Evolutionary conservation across 208 protist species (phyloP).

Genomic region (Phytomonas sp.): DNA sequence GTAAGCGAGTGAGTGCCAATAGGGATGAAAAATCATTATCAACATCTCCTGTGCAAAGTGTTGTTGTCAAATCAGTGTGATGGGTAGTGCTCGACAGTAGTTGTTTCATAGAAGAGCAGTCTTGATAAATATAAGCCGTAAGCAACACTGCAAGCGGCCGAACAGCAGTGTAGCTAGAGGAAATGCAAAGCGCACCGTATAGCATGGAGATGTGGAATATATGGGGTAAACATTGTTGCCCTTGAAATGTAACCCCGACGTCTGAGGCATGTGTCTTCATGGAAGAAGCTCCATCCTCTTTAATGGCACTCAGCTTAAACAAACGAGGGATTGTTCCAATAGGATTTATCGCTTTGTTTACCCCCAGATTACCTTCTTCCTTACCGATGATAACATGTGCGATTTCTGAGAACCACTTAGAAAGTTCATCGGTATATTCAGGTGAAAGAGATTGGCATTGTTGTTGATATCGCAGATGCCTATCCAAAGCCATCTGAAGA

Average conservation of each 20-base stretch:
- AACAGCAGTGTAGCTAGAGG: conserved; percentile 7
- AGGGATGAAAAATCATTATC: neutral
- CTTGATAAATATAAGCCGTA: conserved; percentile 23
- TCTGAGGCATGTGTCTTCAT: neutral
- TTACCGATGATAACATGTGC: conserved; percentile 3
- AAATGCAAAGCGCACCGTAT: conserved; percentile 12
- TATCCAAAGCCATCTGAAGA: conserved; percentile 1
- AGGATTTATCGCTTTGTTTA: neutral
- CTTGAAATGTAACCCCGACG: neutral
- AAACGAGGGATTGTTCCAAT: neutral
- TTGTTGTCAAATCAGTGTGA: neutral
- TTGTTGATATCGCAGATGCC: neutral
- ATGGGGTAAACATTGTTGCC: neutral
- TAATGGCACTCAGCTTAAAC: neutral
- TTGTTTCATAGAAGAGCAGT: conserved; percentile 3
- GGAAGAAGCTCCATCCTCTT: neutral
- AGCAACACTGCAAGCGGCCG: conserved; percentile 15
- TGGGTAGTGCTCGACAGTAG: neutral
- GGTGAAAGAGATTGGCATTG: neutral
- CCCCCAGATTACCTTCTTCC: neutral
- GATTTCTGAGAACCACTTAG: conserved; percentile 1
- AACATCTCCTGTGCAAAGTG: neutral
- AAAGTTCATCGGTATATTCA: neutral
- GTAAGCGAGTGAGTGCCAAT: conserved; percentile 13
- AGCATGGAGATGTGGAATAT: conserved; percentile 3